Percentiles rank a stretch among this genome's conserved stretches.
These are phyloP conservation scores for Castanea crenata DNA, from an alignment of 306 rosid genomes.

Conservation along the genomic window DNA sequence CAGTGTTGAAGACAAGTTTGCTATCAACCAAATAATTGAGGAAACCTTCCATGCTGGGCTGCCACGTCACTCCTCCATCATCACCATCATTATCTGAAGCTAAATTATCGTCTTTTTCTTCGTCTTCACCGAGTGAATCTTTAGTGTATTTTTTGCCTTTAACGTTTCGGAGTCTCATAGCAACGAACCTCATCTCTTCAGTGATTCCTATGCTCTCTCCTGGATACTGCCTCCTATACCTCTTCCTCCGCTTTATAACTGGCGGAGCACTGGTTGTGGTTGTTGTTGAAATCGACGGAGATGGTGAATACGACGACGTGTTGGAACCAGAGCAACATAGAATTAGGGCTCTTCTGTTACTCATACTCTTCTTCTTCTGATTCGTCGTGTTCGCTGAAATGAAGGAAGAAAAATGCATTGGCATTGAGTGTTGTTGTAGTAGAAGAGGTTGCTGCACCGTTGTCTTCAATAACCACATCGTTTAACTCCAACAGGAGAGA, in stretches of 20 bases:
- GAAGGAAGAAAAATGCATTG: background rate
- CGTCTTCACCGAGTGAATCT: slow-evolving; percentile 14
- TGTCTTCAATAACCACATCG: slow-evolving; percentile 42
- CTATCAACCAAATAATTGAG: slow-evolving; percentile 64
- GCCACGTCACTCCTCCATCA: slow-evolving; percentile 43
- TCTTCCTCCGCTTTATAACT: slow-evolving; percentile 40
- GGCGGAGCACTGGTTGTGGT: slow-evolving; percentile 25
- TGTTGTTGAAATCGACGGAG: slow-evolving; percentile 7
- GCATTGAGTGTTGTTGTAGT: background rate
- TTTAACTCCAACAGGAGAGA: background rate
- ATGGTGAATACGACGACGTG: slow-evolving; percentile 9
- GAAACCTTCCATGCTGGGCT: slow-evolving; percentile 63
- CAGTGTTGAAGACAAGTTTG: slow-evolving; percentile 61
- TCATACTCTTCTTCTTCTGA: background rate
- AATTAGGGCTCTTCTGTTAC: slow-evolving; percentile 15
- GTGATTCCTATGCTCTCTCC: slow-evolving; percentile 83
- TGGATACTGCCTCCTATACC: slow-evolving; percentile 66
- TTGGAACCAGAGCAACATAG: slow-evolving; percentile 29
- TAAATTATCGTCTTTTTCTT: background rate
- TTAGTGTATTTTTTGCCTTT: slow-evolving; percentile 34
- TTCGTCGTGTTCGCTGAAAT: background rate
- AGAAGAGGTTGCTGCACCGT: slow-evolving; percentile 3
- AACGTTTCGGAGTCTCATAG: slow-evolving; percentile 73
- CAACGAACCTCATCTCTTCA: slow-evolving; percentile 92
- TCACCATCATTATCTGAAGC: slow-evolving; percentile 10